phyloP scores from a whole-genome alignment of 495 filamentous ascomycete species.

The Aspergillus sclerotioniger region DNA sequence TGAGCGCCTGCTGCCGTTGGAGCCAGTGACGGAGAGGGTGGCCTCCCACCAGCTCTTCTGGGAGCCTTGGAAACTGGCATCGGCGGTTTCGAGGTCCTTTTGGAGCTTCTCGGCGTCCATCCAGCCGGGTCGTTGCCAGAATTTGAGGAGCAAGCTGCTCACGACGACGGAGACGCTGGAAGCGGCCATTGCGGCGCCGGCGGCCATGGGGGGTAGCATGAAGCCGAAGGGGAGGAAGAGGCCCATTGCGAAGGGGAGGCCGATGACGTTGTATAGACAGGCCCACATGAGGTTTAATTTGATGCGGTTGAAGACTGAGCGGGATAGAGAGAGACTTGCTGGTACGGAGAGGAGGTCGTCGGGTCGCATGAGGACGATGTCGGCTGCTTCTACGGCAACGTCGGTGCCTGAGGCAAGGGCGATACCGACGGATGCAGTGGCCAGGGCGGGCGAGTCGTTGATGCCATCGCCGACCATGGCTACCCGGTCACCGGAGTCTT shows the following conservation, averaged over 20 bases:
- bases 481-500: constrained; percentile 69
- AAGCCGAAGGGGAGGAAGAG: constrained; percentile 82
- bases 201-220: constrained; percentile 90
- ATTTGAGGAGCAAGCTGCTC: constrained; percentile 78
- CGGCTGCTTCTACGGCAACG: constrained; percentile 96
- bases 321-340: constrained; percentile 75
- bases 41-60: constrained; percentile 36
- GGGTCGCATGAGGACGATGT: constrained; percentile 91
- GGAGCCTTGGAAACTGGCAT: constrained; percentile 9
- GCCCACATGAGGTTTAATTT: constrained; percentile 92
- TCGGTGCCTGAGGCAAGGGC: constrained; percentile 91
- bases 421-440: constrained; percentile 89
- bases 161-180: constrained; percentile 88
- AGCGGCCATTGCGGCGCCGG: constrained; percentile 89
- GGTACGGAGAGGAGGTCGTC: constrained; percentile 90
- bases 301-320: constrained; percentile 87
- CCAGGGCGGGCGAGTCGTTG: constrained; percentile 96
- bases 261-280: constrained; percentile 87
- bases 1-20: constrained; percentile 17
- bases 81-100: constrained; percentile 36
- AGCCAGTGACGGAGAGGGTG: constrained; percentile 23
- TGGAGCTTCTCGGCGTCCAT: constrained; percentile 73
- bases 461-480: constrained; percentile 99
- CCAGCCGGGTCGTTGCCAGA: constrained; percentile 85
- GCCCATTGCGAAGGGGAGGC: constrained; percentile 96